Evolutionary conservation across 345 rosid genomes (phyloP).

Genomic region (Citrus australasica): DNA sequence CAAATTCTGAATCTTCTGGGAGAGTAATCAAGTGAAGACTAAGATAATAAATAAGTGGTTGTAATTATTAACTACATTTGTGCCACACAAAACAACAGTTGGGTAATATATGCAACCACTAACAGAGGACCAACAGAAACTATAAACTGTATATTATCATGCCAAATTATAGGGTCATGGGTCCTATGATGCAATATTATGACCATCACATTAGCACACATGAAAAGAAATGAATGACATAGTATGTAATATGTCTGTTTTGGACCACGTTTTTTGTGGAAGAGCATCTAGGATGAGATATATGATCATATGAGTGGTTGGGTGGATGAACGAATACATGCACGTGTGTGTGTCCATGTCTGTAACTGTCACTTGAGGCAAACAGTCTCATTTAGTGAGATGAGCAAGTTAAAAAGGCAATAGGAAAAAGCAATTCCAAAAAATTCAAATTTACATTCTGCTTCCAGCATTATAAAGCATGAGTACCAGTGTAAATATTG

Average conservation of each 20-base stretch:
- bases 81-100: not conserved
- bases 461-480: slow-evolving; percentile 17
- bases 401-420: slow-evolving; percentile 4
- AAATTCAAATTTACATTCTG: slow-evolving; percentile 1
- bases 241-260: not conserved
- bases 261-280: not conserved
- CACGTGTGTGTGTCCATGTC: not conserved
- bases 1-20: not conserved
- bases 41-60: too few species aligned
- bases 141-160: not conserved
- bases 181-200: too few species aligned
- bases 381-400: not conserved
- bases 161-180: not conserved
- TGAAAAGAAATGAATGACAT: not conserved
- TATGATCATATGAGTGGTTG: not conserved
- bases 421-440: slow-evolving; percentile 15
- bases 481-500: slow-evolving; percentile 95
- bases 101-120: not conserved
- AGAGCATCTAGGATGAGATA: not conserved
- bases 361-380: not conserved
- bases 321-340: not conserved
- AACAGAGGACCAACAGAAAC: not conserved
- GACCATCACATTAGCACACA: not conserved
- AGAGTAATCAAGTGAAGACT: not conserved
- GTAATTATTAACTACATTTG: too few species aligned